Evolutionary conservation across 2,329 filamentous ascomycete genomes (phyloP), one percentile per base, ranked within the genome.

Genomic region (Hypoxylon sp.): DNA sequence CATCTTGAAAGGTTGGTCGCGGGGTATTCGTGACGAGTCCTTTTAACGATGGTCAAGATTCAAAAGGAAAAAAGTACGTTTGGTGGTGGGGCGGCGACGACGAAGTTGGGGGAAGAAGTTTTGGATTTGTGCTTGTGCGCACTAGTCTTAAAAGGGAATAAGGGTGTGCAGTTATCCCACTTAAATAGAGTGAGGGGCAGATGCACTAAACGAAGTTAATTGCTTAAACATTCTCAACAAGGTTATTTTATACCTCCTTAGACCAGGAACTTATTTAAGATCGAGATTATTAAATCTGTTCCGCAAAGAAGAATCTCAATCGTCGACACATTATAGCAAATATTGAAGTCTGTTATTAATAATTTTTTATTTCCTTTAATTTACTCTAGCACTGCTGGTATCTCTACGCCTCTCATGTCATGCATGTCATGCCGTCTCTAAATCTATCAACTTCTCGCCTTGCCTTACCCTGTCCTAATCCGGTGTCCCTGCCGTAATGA

Each of bases 1-100:
- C 82, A 84, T 84, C 63, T 63, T 82, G 77, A 38, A n/a, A 36
- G 51, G 42, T 27, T 60, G 52, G 55, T 63, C 56, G 64, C 60
- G 16, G 25, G 19, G 36, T 26, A 13, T 16, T 21, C 41, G 29
- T 31, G 37, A 30, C 42, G 61, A 62, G 51, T 45, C 30, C 26
- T 54, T 61, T 51, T 42, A 51, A 60, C 59, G 61, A 63, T 64
- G 59, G 55, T 60, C 52, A 29, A 55, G 27, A 32, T 46, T 38
- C 38, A 21, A 56, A 37, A 32, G 44, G 45, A 32, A 53, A 58
- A 52, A 63, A 64, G 59, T 66, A 52, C 55, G 25, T 52, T 58
- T 63, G 63, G 65, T 63, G 63, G 65, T 65, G 66, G 67, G 63
- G 66, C 59, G 47, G 54, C 44, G 45, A 54, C 44, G 45, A 54